Percentiles rank a stretch among this genome's conserved stretches.
Conservation (phyloP, 306 rosid species). For the Datisca glomerata region DNA sequence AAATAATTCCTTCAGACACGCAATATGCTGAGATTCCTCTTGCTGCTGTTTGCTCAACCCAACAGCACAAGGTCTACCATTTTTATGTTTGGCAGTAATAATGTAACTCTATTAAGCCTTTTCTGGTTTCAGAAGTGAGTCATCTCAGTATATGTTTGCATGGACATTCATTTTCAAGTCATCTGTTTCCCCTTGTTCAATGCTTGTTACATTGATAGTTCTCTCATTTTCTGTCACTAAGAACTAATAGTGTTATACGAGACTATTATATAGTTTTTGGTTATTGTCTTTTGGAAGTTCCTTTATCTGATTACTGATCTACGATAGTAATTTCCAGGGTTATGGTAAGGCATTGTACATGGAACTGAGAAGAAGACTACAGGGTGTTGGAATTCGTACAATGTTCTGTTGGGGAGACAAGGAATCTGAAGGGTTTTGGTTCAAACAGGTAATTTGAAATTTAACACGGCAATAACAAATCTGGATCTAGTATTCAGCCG, state of each 20-base stretch:
- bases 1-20: conserved; percentile 83
- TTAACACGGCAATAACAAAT: neutral
- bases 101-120: too few species aligned
- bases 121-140: too few species aligned
- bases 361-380: conserved; percentile 65
- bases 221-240: too few species aligned
- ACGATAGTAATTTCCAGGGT: conserved; percentile 38
- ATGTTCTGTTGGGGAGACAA: conserved; percentile 92
- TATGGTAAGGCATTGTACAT: conserved; percentile 46
- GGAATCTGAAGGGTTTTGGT: conserved; percentile 92
- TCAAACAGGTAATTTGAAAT: conserved; percentile 52
- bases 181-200: too few species aligned
- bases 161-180: too few species aligned
- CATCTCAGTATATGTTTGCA: too few species aligned
- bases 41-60: conserved; percentile 55
- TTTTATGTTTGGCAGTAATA: too few species aligned
- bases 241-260: too few species aligned
- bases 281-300: neutral
- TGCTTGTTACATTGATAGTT: too few species aligned
- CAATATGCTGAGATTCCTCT: conserved; percentile 88
- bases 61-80: conserved; percentile 62
- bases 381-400: conserved; percentile 60
- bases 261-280: too few species aligned
- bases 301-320: conserved; percentile 8
- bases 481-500: too few species aligned